These are phyloP conservation scores for Oryza australiensis DNA, from an alignment of 176 grass and related monocot species.

Conservation along the genomic window DNA sequence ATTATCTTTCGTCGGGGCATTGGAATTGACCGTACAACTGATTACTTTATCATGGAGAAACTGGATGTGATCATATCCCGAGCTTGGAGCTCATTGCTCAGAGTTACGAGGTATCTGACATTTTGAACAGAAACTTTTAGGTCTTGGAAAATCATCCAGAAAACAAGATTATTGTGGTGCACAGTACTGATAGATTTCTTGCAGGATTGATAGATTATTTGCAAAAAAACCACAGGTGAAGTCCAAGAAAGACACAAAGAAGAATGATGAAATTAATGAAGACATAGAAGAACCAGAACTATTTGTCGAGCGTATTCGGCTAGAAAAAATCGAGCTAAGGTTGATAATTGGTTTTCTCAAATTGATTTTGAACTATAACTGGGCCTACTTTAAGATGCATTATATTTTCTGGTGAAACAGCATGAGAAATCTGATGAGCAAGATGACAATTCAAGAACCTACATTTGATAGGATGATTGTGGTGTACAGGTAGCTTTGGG, in stretches of 20 bases:
- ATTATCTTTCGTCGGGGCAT: slow-evolving; percentile 82
- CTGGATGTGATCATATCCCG: slow-evolving; percentile 78
- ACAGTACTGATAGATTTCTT: slow-evolving; percentile 9
- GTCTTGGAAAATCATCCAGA: slow-evolving; percentile 4
- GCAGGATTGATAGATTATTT: slow-evolving; percentile 61
- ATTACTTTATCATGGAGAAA: slow-evolving; percentile 89
- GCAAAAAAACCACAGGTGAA: slow-evolving; percentile 41
- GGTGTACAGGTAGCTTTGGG: slow-evolving; percentile 69
- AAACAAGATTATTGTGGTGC: neutral
- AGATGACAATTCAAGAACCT: slow-evolving; percentile 93
- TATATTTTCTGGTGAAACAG: slow-evolving; percentile 51
- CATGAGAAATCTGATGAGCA: slow-evolving; percentile 60
- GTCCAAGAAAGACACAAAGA: slow-evolving; percentile 49
- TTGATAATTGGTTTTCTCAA: slow-evolving; percentile 20
- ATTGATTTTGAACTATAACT: slow-evolving; percentile 14
- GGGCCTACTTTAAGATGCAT: neutral
- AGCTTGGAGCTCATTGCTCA: slow-evolving; percentile 68
- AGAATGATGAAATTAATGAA: slow-evolving; percentile 59
- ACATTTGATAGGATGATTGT: slow-evolving; percentile 96
- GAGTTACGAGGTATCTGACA: slow-evolving; percentile 50
- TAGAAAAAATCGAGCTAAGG: slow-evolving; percentile 80
- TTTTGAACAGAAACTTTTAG: slow-evolving; percentile 10
- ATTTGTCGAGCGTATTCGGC: slow-evolving; percentile 64
- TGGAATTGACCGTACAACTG: slow-evolving; percentile 75
- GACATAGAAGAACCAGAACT: slow-evolving; percentile 56